Base-by-base conservation (phyloP, 2,329 filamentous ascomycete species). In the Zasmidium angulare region DNA sequence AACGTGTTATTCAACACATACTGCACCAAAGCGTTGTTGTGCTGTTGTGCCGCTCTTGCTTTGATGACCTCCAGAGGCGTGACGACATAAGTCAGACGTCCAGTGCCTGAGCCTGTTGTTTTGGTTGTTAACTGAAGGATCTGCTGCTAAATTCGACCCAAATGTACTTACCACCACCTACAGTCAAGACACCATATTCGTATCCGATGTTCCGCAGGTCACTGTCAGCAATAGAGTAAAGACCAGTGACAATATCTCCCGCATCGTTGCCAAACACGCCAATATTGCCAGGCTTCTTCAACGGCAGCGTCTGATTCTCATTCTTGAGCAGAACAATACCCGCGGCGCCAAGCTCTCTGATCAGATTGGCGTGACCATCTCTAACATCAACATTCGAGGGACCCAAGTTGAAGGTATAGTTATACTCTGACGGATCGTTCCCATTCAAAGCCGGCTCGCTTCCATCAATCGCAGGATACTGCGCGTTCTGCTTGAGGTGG, bases 401-500 rank as follows among this genome's bases (percentile, higher is more conserved):
- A 2, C 71, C 71, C 23, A 72, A 61, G 0, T 69, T 67, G 61
- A 71, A 77, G 46, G 75, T 69, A 60, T 72, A 69, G 4, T 65
- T 20, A 50, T 66, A 70, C 22, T 61, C 52, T 1, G 59, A 51
- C 17, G 52, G 46, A 22, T 47, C 23, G 36, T 51, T 58, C 51
- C 22, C 54, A 50, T 61, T 63, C 11, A 66, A 40, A 6, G 55
- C 61, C 3, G 68, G 69, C 9, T 62, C 60, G 17, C 68, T 68
- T 0, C 72, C 66, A 56, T 78, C 76, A 11, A 77, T 66, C 4
- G 71, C 64, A 1, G 75, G 77, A 66, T 72, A 78, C 26, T 73
- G 68, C n/a, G 71, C 66, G 17, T 61, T 83, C 68, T 88, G 86
- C 21, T 83, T 83, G 51, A 85, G 47, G 14, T 81, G 76, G 65